Evolutionary conservation across 2,329 filamentous ascomycete species (phyloP), one percentile per base, ranked within the genome.

Genomic region (Rhexocercosporidium sp.): DNA sequence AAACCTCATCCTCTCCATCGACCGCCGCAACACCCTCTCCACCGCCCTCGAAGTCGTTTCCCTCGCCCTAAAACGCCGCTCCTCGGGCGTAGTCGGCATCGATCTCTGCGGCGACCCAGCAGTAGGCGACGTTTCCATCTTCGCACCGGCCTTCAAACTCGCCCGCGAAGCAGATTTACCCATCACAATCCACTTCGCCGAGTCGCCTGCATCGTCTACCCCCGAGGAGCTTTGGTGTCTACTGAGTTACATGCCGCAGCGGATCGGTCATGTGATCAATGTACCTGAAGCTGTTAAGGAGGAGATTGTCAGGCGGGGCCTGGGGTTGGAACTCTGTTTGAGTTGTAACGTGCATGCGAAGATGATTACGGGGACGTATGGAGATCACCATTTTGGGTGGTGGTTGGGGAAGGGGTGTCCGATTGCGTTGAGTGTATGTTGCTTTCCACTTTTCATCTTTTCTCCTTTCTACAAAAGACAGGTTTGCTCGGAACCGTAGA

Each of bases 231-330:
- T 95, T 16, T 77, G 81, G 14, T 86, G 84, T 1, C 78, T 96
- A 62, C 82, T 96, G 51, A 81, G 80, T 0, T 95, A 88, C 83
- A 70, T 78, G 53, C 93, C 92, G 0, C 84, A 89, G 66, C 81
- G 93, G 7, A 79, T 96, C 11, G 92, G 92, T 0, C 93, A 96
- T 79, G 92, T 94, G 11, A 93, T 95, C 63, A 88, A 93, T 76
- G 89, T 93, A 1, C 85, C 88, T 0, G 84, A 88, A 0, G 78
- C 79, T 29, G 80, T 90, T n/a, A 88, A 85, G 75, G 75, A 78
- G 53, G 83, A 86, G 71, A 92, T 90, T 66, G 51, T 80, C 12
- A 73, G 77, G 54, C 81, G 82, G 14, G 82, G 82, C 0, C 76
- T 94, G 31, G 91, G 90, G 1, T 78, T 96, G 14, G 92, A 96